phyloP scores from a whole-genome alignment of 2,329 filamentous ascomycete genomes.

The Nakataea oryzae region DNA sequence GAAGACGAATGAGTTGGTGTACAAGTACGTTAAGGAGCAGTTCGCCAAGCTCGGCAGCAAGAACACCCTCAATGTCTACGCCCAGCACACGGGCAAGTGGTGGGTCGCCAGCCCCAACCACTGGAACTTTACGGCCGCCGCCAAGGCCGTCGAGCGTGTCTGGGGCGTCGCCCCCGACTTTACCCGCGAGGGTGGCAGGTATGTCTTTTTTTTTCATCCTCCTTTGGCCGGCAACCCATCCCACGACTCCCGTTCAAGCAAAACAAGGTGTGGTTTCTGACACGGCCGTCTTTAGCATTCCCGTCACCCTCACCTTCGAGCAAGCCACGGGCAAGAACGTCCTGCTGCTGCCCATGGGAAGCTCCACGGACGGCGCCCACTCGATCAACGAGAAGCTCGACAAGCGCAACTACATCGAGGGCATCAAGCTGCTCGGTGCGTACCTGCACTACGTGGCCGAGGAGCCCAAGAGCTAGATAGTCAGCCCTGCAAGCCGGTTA shows the following conservation, averaged over 20 bases:
- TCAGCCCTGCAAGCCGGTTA: no score
- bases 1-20: conserved; percentile 76
- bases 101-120: conserved; percentile 97
- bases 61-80: conserved; percentile 73
- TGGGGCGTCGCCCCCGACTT: conserved; percentile 91
- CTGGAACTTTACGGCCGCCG: conserved; percentile 94
- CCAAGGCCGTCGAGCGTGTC: conserved; percentile 92
- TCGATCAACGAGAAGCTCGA: conserved; percentile 99
- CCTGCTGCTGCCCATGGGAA: conserved; percentile 89
- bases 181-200: conserved; percentile 89
- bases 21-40: conserved; percentile 70
- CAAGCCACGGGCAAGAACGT: conserved; percentile 98
- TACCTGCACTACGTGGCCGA: conserved; percentile 95
- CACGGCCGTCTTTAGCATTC: conserved; percentile 54
- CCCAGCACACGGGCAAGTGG: conserved; percentile 94
- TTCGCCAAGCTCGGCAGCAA: conserved; percentile 86
- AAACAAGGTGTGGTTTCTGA: neutral
- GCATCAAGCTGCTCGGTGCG: conserved; percentile 87
- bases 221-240: neutral
- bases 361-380: conserved; percentile 90
- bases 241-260: no score
- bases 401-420: conserved; percentile 95
- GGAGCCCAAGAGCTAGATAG: conserved; percentile 47
- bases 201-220: conserved; percentile 19
- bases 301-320: conserved; percentile 94